These are phyloP conservation scores for Keqinozyma sinolaborantium DNA, from an alignment of 1,139 yeast genomes.

Conservation along the genomic window DNA sequence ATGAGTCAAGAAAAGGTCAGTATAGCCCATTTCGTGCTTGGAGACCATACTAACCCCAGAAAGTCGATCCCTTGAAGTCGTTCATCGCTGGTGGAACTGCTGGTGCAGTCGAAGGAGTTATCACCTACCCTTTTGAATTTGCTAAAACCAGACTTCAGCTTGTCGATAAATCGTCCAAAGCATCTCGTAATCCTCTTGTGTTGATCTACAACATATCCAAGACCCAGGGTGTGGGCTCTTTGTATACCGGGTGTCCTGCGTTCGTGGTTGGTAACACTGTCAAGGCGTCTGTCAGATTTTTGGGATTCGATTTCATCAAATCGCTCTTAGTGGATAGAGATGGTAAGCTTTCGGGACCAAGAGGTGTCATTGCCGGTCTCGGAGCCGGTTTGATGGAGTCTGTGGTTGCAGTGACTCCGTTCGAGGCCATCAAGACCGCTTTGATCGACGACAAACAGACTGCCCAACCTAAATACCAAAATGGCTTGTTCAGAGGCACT, in stretches of 20 bases:
- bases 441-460: slow-evolving; percentile 88
- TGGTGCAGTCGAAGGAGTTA: slow-evolving; percentile 87
- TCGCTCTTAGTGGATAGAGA: slow-evolving; percentile 71
- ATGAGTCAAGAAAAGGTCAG: neutral
- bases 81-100: slow-evolving; percentile 94
- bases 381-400: slow-evolving; percentile 96
- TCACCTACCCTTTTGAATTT: slow-evolving; percentile 94
- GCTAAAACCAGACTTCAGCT: slow-evolving; percentile 92
- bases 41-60: slow-evolving; percentile 11
- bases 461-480: slow-evolving; percentile 70
- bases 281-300: slow-evolving; percentile 89
- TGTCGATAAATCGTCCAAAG: slow-evolving; percentile 62
- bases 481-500: slow-evolving; percentile 62
- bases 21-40: neutral
- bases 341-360: slow-evolving; percentile 83
- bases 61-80: slow-evolving; percentile 63
- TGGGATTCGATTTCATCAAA: slow-evolving; percentile 89
- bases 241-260: slow-evolving; percentile 98
- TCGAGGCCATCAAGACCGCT: slow-evolving; percentile 94
- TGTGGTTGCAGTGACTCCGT: slow-evolving; percentile 92
- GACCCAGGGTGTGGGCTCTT: slow-evolving; percentile 73
- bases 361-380: slow-evolving; percentile 92
- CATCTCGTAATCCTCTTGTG: slow-evolving; percentile 79
- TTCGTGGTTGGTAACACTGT: slow-evolving; percentile 94
- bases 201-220: slow-evolving; percentile 71